Evolutionary conservation across 495 filamentous ascomycete species (phyloP).

Genomic region (Penicillium cosmopolitanum): DNA sequence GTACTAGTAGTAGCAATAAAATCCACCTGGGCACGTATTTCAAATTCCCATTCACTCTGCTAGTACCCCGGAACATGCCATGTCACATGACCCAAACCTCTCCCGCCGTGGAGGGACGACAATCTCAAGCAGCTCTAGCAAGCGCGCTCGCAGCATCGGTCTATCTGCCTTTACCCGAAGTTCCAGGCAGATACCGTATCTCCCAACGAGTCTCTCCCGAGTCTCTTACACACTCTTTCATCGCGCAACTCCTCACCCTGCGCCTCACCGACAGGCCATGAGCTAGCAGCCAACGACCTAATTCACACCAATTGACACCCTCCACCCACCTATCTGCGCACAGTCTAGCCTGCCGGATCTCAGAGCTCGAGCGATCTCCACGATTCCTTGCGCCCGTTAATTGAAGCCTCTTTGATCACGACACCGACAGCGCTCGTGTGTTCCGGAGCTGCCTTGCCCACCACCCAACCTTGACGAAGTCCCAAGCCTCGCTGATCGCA

Average conservation of each 20-base stretch:
- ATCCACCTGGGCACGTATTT: not conserved
- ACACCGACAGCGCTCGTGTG: not conserved
- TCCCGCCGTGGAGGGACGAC: conserved; percentile 1
- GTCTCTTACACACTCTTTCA: conserved; percentile 9
- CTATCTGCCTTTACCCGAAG: conserved; percentile 11
- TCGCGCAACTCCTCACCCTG: conserved; percentile 1
- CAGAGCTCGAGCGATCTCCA: not conserved
- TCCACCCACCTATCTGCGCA: not conserved
- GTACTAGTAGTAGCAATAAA: too few species aligned
- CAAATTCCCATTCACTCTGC: not conserved
- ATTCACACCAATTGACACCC: conserved; percentile 20
- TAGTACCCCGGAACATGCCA: not conserved
- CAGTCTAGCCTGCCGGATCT: not conserved
- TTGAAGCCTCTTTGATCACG: not conserved
- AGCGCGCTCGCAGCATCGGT: conserved; percentile 20
- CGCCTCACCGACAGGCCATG: conserved; percentile 24
- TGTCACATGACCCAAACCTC: conserved; percentile 11
- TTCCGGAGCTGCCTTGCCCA: not conserved
- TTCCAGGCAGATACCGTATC: conserved; percentile 17
- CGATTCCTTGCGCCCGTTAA: not conserved
- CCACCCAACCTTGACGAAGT: conserved; percentile 1
- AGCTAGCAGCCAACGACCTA: conserved; percentile 16
- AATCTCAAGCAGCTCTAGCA: conserved; percentile 21
- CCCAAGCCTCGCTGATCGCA: conserved; percentile 1
- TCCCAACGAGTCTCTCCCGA: conserved; percentile 9